These are phyloP conservation scores for Dalechampia spathulata DNA, from an alignment of 441 rosid species.

Conservation along the genomic window DNA sequence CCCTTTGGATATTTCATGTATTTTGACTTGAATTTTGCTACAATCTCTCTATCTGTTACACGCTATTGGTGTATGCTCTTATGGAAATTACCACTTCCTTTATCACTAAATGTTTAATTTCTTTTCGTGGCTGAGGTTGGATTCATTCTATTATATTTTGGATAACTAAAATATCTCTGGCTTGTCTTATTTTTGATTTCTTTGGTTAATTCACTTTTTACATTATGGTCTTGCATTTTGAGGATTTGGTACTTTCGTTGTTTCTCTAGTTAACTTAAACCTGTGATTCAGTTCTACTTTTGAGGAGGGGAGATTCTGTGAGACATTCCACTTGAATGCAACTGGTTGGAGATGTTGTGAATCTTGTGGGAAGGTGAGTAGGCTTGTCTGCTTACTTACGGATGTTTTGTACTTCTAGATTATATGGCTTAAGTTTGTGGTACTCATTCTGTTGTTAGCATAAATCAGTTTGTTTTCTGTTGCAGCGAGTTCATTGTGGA, in stretches of 20 bases:
- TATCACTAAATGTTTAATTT: background rate
- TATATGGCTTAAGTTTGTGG: conserved; percentile 5
- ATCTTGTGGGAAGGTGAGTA: conserved; percentile 82
- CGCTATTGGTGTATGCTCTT: background rate
- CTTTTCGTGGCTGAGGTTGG: background rate
- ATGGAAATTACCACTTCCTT: background rate
- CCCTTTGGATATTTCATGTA: background rate
- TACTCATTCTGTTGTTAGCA: conserved; percentile 6
- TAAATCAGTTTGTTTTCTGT: conserved; percentile 13
- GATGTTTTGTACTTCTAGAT: conserved; percentile 7
- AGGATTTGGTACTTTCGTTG: background rate
- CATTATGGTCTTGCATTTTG: background rate
- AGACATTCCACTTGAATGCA: conserved; percentile 58
- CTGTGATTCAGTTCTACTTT: conserved; percentile 49
- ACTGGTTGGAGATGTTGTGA: conserved; percentile 93
- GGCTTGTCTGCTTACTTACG: conserved; percentile 12
- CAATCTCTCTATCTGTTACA: background rate
- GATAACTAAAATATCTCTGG: background rate
- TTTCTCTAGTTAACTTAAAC: conserved; percentile 1
- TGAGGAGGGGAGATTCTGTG: conserved; percentile 86
- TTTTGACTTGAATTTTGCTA: background rate
- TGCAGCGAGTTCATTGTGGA: conserved; percentile 94
- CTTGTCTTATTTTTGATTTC: background rate
- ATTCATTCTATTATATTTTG: background rate
- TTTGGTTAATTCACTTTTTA: background rate